A percentile compares a stretch with the other conserved stretches of the same genome.
phyloP scores from a whole-genome alignment of 371 early-diverging fungal species.

The Mucor racemosus region DNA sequence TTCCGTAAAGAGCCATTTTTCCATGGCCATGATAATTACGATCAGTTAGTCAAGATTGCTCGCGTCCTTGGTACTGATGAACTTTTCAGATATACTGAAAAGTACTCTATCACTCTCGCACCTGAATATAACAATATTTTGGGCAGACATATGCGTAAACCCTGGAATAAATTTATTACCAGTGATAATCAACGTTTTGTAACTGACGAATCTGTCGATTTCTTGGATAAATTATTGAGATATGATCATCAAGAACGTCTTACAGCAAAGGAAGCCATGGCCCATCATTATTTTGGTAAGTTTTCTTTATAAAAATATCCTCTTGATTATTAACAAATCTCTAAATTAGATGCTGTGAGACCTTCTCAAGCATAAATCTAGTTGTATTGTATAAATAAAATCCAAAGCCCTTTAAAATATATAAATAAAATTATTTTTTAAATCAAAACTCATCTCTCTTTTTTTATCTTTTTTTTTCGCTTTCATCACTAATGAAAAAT shows the following conservation, averaged over 20 bases:
- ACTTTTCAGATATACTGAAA: slow-evolving; percentile 88
- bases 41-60: slow-evolving; percentile 98
- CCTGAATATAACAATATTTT: slow-evolving; percentile 86
- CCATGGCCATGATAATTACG: slow-evolving; percentile 98
- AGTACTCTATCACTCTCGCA: slow-evolving; percentile 93
- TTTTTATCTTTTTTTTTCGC: neutral
- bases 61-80: slow-evolving; percentile 96
- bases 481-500: neutral
- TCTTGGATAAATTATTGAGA: slow-evolving; percentile 91
- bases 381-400: neutral
- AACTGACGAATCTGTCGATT: slow-evolving; percentile 91
- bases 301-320: neutral
- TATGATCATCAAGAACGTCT: slow-evolving; percentile 98
- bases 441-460: neutral
- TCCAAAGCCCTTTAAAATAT: neutral
- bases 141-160: slow-evolving; percentile 89
- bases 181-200: slow-evolving; percentile 87
- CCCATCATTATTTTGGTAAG: slow-evolving; percentile 90
- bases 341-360: slow-evolving; percentile 1
- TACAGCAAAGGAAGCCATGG: slow-evolving; percentile 96
- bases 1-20: slow-evolving; percentile 99
- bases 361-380: slow-evolving; percentile 1
- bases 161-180: slow-evolving; percentile 92
- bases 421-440: slow-evolving; percentile 1
- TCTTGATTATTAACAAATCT: neutral